phyloP scores from a whole-genome alignment of 352 stramenopile species.

The Phytopythium delawarense region DNA sequence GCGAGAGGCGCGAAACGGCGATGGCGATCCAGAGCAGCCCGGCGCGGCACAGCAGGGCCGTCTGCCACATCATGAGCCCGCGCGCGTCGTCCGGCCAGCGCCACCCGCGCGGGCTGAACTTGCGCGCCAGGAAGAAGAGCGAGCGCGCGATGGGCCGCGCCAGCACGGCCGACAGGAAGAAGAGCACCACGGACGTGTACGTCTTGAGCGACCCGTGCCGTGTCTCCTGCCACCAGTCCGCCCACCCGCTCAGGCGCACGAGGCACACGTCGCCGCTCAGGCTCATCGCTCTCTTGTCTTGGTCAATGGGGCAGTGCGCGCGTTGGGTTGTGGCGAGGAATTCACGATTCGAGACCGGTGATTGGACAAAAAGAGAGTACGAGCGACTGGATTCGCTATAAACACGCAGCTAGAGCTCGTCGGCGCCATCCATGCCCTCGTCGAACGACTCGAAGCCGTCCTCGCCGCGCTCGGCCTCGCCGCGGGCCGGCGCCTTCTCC shows the following conservation, averaged over 20 bases:
- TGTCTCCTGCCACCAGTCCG: conserved; percentile 53
- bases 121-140: conserved; percentile 59
- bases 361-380: conserved; percentile 17
- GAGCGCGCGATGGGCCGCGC: conserved; percentile 62
- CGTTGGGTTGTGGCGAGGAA: not conserved
- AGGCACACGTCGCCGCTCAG: conserved; percentile 36
- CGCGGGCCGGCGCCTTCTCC: conserved; percentile 37
- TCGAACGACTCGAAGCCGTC: conserved; percentile 48
- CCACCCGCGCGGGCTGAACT: conserved; percentile 50
- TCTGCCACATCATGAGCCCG: conserved; percentile 74
- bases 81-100: conserved; percentile 66
- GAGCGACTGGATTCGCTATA: conserved; percentile 21
- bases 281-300: conserved; percentile 3
- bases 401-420: conserved; percentile 15
- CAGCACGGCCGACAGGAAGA: conserved; percentile 74
- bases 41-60: conserved; percentile 51
- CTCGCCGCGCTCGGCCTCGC: conserved; percentile 18
- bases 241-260: conserved; percentile 45
- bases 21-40: conserved; percentile 71
- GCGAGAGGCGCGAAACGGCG: conserved; percentile 46
- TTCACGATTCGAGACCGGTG: not conserved
- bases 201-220: conserved; percentile 41
- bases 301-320: too few relatives aligned
- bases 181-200: conserved; percentile 70
- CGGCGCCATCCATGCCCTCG: conserved; percentile 44